A percentile compares a stretch with the other conserved stretches of the same genome.
phyloP scores from a whole-genome alignment of 176 grass and related monocot species.

The Bonia amplexicaulis region DNA sequence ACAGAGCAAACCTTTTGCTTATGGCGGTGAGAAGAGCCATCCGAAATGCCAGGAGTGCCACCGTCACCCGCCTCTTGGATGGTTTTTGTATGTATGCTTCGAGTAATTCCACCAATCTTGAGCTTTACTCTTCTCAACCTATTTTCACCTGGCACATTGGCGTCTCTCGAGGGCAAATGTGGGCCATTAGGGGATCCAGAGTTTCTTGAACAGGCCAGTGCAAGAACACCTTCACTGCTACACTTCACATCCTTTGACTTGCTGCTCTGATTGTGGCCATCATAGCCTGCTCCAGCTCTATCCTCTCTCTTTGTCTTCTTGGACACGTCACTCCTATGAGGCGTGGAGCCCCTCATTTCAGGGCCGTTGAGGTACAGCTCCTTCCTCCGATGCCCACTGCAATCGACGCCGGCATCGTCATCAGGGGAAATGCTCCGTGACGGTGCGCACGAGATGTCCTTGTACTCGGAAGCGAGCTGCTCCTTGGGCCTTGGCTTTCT shows the following conservation, averaged over 20 bases:
- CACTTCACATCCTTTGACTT: slow-evolving; percentile 32
- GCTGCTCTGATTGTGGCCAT: slow-evolving; percentile 29
- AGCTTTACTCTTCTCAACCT: slow-evolving; percentile 70
- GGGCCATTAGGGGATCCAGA: slow-evolving; percentile 11
- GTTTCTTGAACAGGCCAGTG: slow-evolving; percentile 34
- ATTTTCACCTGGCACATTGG: slow-evolving; percentile 28
- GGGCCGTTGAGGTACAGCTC: slow-evolving; percentile 58
- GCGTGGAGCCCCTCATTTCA: slow-evolving; percentile 14
- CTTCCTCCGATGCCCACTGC: slow-evolving; percentile 46
- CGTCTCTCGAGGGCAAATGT: background rate
- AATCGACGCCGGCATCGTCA: background rate
- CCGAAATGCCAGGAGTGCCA: background rate
- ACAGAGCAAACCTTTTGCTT: slow-evolving; percentile 65
- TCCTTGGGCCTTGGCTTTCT: slow-evolving; percentile 52
- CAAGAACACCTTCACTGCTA: slow-evolving; percentile 36
- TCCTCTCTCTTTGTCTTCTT: slow-evolving; percentile 50
- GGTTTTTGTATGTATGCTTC: slow-evolving; percentile 46
- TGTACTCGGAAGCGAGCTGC: slow-evolving; percentile 47
- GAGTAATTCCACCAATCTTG: slow-evolving; percentile 70
- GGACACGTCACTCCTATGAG: background rate
- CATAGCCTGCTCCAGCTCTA: slow-evolving; percentile 16
- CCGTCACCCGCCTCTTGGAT: slow-evolving; percentile 18
- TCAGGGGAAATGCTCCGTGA: slow-evolving; percentile 38
- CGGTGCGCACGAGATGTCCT: slow-evolving; percentile 15
- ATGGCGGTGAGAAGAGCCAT: slow-evolving; percentile 30